Conservation (phyloP, 345 rosid genomes). For the Boechera retrofracta region DNA sequence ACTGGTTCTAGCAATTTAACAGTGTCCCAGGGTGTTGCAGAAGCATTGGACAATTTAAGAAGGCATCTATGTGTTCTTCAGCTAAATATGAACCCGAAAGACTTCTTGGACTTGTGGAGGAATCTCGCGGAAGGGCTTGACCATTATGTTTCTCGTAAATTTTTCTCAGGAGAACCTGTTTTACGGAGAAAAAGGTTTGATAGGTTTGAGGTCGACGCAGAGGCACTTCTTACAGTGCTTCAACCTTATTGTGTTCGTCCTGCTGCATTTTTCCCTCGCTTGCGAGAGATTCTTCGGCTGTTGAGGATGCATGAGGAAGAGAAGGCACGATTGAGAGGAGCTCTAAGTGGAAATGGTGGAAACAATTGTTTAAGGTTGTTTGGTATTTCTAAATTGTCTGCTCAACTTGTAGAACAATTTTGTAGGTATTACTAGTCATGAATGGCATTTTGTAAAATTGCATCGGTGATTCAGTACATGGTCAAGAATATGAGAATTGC, state of each 20-base stretch:
- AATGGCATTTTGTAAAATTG: slow-evolving; percentile 23
- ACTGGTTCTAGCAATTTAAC: slow-evolving; percentile 20
- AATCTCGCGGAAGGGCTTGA: slow-evolving; percentile 77
- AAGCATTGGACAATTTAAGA: slow-evolving; percentile 61
- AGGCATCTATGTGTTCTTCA: slow-evolving; percentile 50
- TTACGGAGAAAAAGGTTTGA: slow-evolving; percentile 27
- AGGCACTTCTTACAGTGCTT: slow-evolving; percentile 59
- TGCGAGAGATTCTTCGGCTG: slow-evolving; percentile 66
- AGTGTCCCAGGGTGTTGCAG: slow-evolving; percentile 52
- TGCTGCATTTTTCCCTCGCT: slow-evolving; percentile 69
- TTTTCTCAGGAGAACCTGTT: slow-evolving; percentile 40
- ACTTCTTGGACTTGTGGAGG: slow-evolving; percentile 80
- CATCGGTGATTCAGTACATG: not conserved
- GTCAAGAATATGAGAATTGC: slow-evolving; percentile 1
- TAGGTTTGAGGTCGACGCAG: slow-evolving; percentile 57
- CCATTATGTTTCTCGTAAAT: slow-evolving; percentile 60
- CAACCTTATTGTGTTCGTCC: slow-evolving; percentile 72
- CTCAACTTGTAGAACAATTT: slow-evolving; percentile 54
- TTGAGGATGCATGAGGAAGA: slow-evolving; percentile 54
- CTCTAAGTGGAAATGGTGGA: slow-evolving; percentile 40
- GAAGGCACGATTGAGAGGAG: slow-evolving; percentile 46
- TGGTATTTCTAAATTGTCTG: slow-evolving; percentile 59
- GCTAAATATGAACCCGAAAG: slow-evolving; percentile 60
- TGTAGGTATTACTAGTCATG: slow-evolving; percentile 49
- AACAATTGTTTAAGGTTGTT: slow-evolving; percentile 39